Evolutionary conservation across 768 basidiomycete genomes (phyloP), one percentile per base, ranked within the genome.

Genomic region (Tricholoma sp.): DNA sequence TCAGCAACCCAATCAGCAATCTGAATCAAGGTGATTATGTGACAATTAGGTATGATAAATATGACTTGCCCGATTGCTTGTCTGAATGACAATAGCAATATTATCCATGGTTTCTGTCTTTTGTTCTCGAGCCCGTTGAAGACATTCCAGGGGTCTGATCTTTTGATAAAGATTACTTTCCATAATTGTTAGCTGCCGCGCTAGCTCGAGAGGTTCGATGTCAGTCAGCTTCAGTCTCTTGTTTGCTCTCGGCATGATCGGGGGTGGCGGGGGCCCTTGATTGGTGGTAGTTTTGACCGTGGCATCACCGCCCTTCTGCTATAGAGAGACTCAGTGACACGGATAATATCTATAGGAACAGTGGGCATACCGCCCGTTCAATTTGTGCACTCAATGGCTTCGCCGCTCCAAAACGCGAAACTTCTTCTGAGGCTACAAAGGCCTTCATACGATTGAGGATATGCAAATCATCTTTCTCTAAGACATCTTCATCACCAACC

Each of bases 1-100:
- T 93, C 88, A 2, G 89, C 89, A 10, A 97, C 93, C 94, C 94
- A 97, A 61, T 89, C 85, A 6, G 94, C 93, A 67, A 96, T 89
- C 94, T 94, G 34, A 42, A 34, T 48, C 41, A 56, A 20, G 39
- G 53, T 24, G 33, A 2, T 53, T 12, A 34, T 18, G 13, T 18
- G 29, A 31, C 50, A n/a, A 8, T 17, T 6, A 20, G 6, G 13
- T 18, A 34, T 36, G 34, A 17, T 36, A 34, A 53, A 44, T 2
- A 42, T 4, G 17, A 71, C 82, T 7, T 60, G 92, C 90, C 68
- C 88, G 80, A 66, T 97, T 97, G 57, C 88, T 91, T 18, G 90
- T 88, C 63, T 89, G 85, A 59, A 97, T 97, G 55, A 94, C 88
- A 24, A 80, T 79, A 47, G 90, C 83, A 57, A 98, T 93, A 64